Evolutionary conservation across 495 filamentous ascomycete species (phyloP), one percentile per base, ranked within the genome.

Genomic region (Achaetomiella virescens): DNA sequence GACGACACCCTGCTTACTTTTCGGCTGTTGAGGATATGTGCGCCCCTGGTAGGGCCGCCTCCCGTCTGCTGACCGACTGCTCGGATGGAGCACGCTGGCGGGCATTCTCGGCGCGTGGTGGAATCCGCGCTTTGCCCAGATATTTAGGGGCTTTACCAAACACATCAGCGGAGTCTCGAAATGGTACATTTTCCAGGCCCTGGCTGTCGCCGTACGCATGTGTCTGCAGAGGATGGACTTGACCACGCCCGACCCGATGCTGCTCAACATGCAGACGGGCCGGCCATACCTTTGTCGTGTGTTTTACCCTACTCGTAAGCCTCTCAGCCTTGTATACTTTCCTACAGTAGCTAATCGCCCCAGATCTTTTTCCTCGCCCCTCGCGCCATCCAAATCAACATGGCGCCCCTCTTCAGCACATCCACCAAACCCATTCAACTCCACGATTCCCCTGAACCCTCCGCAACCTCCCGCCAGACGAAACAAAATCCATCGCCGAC

Each of bases 51-150:
- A n/a, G 55, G 48, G n/a, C 2, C 12, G 48, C 20, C 52, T 74
- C 21, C 72, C 72, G 27, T 52, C 57, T 12, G 20, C 67, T 6
- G 67, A 73, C 52, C 53, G 49, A 61, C 55, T 82, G 70, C 57
- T 76, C 62, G 33, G 57, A 66, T 71, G 71, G 78, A 73, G 72
- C 15, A 70, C 86, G 24, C 55, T 77, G 20, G 68, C 79, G 2
- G 81, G 80, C 22, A 57, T 85, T 24, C 59, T 81, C 6, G 79
- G 84, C 2, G 66, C 84, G 12, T 90, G 86, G 82, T 95, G 88
- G 86, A 91, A 91, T 58, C 87, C 87, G 7, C 80, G 78, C 52
- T 75, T 89, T 62, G 76, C 78, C 56, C 70, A 85, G 58, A 82
- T 83, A 61, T 71, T 83, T n/a, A 76, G 79, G 50, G 82, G 85